phyloP scores from a whole-genome alignment of 768 basidiomycete genomes.

The Hirschioporus abietinus region DNA sequence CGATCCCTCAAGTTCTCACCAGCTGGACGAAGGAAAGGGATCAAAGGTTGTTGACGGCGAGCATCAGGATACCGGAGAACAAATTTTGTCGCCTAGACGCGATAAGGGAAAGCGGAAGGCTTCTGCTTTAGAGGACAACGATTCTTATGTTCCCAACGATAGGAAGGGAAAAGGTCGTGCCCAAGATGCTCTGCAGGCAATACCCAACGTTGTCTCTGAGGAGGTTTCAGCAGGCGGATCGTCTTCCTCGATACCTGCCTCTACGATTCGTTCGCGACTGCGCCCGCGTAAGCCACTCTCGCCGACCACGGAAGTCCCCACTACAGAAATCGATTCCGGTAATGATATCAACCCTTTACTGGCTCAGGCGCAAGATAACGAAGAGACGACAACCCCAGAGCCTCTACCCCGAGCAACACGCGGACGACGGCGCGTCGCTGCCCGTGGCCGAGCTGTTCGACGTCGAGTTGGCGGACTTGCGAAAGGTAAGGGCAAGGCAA shows the following conservation, averaged over 20 bases:
- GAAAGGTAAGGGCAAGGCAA: constrained; percentile 27
- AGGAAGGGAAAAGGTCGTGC: not conserved
- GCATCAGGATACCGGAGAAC: not conserved
- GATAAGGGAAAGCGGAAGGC: constrained; percentile 2
- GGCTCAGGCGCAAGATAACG: not conserved
- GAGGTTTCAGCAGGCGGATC: not conserved
- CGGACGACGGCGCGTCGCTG: not conserved
- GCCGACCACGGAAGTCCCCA: not conserved
- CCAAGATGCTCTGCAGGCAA: not conserved
- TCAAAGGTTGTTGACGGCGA: not conserved
- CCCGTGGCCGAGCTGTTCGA: not conserved
- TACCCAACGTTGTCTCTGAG: not conserved
- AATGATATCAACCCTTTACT: not conserved
- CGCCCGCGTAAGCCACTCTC: constrained; percentile 33
- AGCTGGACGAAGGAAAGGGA: not conserved
- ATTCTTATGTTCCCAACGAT: not conserved
- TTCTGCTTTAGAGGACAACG: not conserved
- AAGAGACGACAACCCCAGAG: not conserved
- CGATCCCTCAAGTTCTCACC: not conserved
- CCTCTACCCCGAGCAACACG: constrained; percentile 1
- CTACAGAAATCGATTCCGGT: not conserved
- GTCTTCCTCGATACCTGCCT: not conserved
- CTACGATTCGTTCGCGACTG: constrained; percentile 50
- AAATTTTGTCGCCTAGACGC: not conserved
- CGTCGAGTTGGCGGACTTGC: constrained; percentile 5